Conservation (phyloP, 805 yeast species). For the Lachancea fermentati region DNA sequence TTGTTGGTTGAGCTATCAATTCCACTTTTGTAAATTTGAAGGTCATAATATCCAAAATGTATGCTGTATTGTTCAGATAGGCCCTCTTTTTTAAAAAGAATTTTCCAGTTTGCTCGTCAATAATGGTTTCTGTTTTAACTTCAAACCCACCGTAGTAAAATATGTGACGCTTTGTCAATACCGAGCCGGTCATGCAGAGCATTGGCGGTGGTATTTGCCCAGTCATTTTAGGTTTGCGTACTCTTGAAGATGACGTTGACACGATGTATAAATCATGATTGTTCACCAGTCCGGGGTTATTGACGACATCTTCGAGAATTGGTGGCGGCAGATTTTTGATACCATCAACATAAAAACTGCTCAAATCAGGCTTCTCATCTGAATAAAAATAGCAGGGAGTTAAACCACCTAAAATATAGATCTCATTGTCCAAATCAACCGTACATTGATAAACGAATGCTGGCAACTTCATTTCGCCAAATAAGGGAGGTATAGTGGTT, state of each 20-base stretch:
- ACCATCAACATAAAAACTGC: constrained; percentile 36
- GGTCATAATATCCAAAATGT: constrained; percentile 50
- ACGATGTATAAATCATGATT: constrained; percentile 35
- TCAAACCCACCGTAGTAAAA: constrained; percentile 70
- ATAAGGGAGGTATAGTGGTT: constrained; percentile 24
- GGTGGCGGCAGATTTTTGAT: constrained; percentile 42
- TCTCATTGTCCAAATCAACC: constrained; percentile 34
- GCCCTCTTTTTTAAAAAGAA: constrained; percentile 38
- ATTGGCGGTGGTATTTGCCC: constrained; percentile 51
- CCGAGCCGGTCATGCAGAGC: constrained; percentile 42
- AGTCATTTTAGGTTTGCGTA: constrained; percentile 29
- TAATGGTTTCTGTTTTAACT: constrained; percentile 30
- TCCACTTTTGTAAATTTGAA: constrained; percentile 45
- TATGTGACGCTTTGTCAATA: constrained; percentile 50
- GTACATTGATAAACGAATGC: constrained; percentile 41
- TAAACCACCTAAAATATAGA: constrained; percentile 44
- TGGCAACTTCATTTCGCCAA: constrained; percentile 39
- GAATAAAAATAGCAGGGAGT: constrained; percentile 24
- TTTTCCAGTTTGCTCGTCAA: constrained; percentile 32
- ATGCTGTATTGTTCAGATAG: constrained; percentile 47
- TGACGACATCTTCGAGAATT: constrained; percentile 36
- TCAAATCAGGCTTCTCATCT: constrained; percentile 30
- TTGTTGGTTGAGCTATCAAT: constrained; percentile 31
- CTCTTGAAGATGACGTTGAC: constrained; percentile 37
- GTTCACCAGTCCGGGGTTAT: constrained; percentile 38